A percentile compares a stretch with the other conserved stretches of the same genome.
Evolutionary conservation across 768 basidiomycete species (phyloP).

Genomic region (Harrya chromipes): DNA sequence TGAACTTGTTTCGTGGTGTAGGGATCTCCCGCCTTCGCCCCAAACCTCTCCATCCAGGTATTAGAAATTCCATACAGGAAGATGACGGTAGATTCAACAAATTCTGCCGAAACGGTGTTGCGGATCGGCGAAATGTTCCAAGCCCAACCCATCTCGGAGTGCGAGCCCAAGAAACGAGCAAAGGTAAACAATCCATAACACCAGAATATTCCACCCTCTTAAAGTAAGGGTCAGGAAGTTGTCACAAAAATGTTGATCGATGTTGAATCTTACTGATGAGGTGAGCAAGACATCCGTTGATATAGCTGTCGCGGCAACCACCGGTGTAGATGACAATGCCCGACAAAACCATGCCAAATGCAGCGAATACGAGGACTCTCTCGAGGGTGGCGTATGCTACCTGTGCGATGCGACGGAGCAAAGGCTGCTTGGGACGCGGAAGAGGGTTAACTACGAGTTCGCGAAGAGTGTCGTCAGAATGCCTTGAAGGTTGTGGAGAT

Average conservation of each 20-base stretch:
- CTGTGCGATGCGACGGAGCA: conserved; percentile 44
- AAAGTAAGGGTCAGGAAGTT: neutral
- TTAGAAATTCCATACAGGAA: conserved; percentile 89
- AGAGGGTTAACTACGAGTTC: conserved; percentile 31
- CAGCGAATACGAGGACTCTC: conserved; percentile 66
- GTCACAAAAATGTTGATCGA: neutral
- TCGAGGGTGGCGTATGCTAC: conserved; percentile 54
- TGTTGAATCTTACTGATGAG: conserved; percentile 67
- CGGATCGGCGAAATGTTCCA: conserved; percentile 75
- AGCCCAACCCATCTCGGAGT: conserved; percentile 87
- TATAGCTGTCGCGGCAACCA: conserved; percentile 72
- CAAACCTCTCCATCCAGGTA: conserved; percentile 97
- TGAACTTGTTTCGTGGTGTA: conserved; percentile 91
- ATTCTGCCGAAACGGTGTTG: conserved; percentile 61
- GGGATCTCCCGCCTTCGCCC: conserved; percentile 74
- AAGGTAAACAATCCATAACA: conserved; percentile 86
- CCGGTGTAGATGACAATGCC: conserved; percentile 86
- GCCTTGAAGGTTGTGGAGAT: conserved; percentile 39
- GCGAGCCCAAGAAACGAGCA: conserved; percentile 91
- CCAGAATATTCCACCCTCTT: conserved; percentile 93
- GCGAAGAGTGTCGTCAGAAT: conserved; percentile 59
- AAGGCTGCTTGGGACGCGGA: conserved; percentile 16
- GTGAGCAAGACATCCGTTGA: conserved; percentile 87
- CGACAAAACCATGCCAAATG: conserved; percentile 57
- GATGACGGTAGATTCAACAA: conserved; percentile 76